These are phyloP conservation scores for Epichloe scottii DNA, from an alignment of 2,329 filamentous ascomycete genomes.

Conservation along the genomic window DNA sequence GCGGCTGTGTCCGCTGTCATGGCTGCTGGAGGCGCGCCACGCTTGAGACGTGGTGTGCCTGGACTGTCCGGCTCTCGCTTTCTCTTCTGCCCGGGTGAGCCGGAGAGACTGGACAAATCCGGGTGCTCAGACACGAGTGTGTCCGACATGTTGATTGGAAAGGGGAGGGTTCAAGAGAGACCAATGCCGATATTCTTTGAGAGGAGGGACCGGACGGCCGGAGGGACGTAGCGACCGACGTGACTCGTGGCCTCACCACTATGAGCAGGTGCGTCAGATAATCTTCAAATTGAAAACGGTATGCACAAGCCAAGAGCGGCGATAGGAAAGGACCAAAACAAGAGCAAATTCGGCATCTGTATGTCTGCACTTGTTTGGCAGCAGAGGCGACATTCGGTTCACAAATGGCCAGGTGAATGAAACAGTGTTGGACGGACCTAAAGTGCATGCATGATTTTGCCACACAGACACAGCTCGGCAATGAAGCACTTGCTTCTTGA, in stretches of 20 bases:
- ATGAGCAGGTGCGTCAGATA: background rate
- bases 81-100: constrained; percentile 39
- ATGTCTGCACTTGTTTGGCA: background rate
- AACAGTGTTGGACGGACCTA: background rate
- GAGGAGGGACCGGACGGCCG: background rate
- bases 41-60: constrained; percentile 37
- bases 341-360: background rate
- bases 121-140: constrained; percentile 32
- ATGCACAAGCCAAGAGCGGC: background rate
- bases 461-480: background rate
- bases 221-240: background rate
- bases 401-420: background rate
- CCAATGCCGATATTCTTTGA: background rate
- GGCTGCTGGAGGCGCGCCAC: constrained; percentile 30
- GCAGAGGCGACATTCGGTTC: background rate
- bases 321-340: background rate
- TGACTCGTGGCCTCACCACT: background rate
- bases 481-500: background rate
- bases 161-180: background rate
- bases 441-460: background rate
- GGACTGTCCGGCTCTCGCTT: constrained; percentile 42
- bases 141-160: constrained; percentile 31
- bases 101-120: constrained; percentile 29
- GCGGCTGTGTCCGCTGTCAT: constrained; percentile 35
- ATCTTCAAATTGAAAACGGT: background rate